phyloP scores from a whole-genome alignment of 768 basidiomycete species.

The Kwoniella heveanensis region DNA sequence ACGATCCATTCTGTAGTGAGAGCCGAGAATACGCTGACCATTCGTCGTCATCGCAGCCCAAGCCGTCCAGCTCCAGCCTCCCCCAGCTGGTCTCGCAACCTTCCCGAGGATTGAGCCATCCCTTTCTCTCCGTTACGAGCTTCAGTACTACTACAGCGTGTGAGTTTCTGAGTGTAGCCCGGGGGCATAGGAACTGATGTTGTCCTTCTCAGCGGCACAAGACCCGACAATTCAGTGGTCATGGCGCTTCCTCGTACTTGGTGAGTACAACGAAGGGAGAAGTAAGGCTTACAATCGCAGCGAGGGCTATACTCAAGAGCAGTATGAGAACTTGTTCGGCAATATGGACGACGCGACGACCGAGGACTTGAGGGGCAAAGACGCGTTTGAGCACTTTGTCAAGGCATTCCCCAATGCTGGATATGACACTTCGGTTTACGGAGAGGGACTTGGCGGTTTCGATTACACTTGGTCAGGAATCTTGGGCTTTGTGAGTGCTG shows the following conservation, averaged over 20 bases:
- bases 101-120: slow-evolving; percentile 30
- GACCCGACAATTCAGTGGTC: slow-evolving; percentile 38
- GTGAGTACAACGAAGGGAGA: slow-evolving; percentile 26
- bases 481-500: slow-evolving; percentile 43
- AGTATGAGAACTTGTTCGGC: no score
- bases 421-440: slow-evolving; percentile 15
- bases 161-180: no score
- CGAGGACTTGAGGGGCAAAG: slow-evolving; percentile 18
- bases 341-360: no score
- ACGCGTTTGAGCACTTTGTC: slow-evolving; percentile 23
- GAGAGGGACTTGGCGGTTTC: slow-evolving; percentile 25
- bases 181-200: no score
- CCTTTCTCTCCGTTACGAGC: slow-evolving; percentile 32
- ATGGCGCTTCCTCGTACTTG: slow-evolving; percentile 33
- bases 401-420: slow-evolving; percentile 24
- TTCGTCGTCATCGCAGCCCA: slow-evolving; percentile 25
- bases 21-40: not conserved
- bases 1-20: not conserved
- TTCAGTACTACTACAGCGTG: slow-evolving; percentile 39
- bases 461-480: slow-evolving; percentile 47
- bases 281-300: no score
- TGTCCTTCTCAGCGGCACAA: no score
- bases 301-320: no score
- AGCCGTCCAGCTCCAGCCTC: slow-evolving; percentile 29
- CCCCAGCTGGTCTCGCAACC: slow-evolving; percentile 27